Base-by-base conservation (phyloP, 768 basidiomycete species). In the Rhodotorula toruloides region DNA sequence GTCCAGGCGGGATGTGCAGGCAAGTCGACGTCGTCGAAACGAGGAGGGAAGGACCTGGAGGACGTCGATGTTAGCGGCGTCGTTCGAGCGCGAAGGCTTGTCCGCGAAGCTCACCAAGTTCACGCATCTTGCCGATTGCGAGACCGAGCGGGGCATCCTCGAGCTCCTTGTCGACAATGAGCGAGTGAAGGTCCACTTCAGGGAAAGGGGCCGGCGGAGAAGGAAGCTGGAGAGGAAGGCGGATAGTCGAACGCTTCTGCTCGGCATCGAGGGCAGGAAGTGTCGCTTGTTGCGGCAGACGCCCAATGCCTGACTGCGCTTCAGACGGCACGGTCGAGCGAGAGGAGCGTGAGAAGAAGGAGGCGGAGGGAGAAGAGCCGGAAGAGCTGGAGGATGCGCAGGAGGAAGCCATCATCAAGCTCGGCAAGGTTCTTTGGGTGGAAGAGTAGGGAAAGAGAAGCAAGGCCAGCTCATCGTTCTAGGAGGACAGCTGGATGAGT, bases 111-210 rank as follows among this genome's bases (percentile, higher is more conserved):
- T 22, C 10, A 64, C 63, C 60, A 22, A 64, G 36, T 9, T 40
- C 44, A 6, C 53, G 43, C 4, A 63, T 21, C 21, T 40, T 37
- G 40, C 62, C 61, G 11, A 64, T 36, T 7, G 58, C 61, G 42
- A 63, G 63, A 3, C 61, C 67, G 39, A 52, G 22, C 8, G 64
- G 63, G 0, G 68, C 61, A 0, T 50, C 58, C 6, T 60, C 37
- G 5, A 72, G 61, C 19, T 68, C 64, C 21, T 63, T 44, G 44
- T 70, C 65, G 46, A 72, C 49, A 11, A 61, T 21, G 54, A 72
- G 65, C 16, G 16, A 4, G 10, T 54, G 3, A 11, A 54, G 16
- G 13, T 46, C 47, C 19, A 59, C 64, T 16, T 66, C 59, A 22
- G 8, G 27, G 9, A 61, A 40, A 0, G 46, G 61, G 10, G 43